Conservation (phyloP, 805 yeast species). For the Ogataea methylovora region DNA sequence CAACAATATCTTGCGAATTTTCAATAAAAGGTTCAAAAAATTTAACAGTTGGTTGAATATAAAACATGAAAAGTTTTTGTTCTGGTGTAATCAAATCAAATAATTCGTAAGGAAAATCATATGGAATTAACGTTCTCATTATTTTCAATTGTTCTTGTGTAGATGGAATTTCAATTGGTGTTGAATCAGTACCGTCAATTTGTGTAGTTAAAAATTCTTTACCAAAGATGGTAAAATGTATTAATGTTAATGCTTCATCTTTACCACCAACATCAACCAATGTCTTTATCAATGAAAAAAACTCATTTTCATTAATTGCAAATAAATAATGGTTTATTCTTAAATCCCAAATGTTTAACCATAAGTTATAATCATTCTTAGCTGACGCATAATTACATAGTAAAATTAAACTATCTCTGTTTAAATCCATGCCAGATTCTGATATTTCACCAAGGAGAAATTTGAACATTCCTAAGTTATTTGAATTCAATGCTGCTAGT, state of each 20-base stretch:
- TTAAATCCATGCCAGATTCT: constrained; percentile 5
- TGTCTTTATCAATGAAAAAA: not conserved
- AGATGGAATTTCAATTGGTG: too few species aligned
- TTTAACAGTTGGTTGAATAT: constrained; percentile 12
- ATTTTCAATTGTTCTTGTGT: too few species aligned
- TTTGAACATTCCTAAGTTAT: constrained; percentile 10
- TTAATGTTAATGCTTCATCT: too few species aligned
- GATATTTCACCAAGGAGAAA: constrained; percentile 5
- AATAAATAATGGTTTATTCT: constrained; percentile 8
- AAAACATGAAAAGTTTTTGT: constrained; percentile 13
- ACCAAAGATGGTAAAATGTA: too few species aligned
- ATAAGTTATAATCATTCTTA: constrained; percentile 6
- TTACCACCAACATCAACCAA: too few species aligned
- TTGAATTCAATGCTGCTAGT: constrained; percentile 8
- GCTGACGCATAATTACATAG: constrained; percentile 9
- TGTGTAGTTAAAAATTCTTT: too few species aligned
- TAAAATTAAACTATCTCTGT: constrained; percentile 10
- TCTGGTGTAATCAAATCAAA: constrained; percentile 12
- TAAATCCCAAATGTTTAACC: constrained; percentile 15
- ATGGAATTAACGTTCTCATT: constrained; percentile 6
- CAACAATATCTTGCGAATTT: constrained; percentile 2
- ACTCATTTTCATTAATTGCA: not conserved
- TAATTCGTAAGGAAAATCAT: constrained; percentile 15
- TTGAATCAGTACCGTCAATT: too few species aligned
- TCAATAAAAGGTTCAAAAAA: constrained; percentile 12